Percentiles rank a stretch among this genome's conserved stretches.
Conservation (phyloP, 257 asterid genomes). For the Fraxinus americana region DNA sequence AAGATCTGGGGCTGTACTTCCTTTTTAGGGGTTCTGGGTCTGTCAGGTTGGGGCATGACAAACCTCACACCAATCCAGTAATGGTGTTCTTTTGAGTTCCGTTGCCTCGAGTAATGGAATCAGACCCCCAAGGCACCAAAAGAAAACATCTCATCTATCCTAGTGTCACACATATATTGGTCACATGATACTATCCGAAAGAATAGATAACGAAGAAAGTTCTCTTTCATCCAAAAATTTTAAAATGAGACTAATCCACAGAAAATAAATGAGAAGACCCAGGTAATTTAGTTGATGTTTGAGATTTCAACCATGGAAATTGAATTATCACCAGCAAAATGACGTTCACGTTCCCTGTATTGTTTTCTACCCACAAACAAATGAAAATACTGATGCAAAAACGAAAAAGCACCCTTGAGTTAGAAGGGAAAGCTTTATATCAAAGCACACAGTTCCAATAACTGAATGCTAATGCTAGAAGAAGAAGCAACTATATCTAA, state of each 20-base stretch:
- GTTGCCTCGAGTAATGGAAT: no score
- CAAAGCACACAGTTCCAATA: not conserved
- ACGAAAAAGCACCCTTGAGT: not conserved
- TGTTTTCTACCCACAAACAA: not conserved
- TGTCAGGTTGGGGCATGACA: no score
- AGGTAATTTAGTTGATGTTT: not conserved
- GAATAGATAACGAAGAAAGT: not conserved
- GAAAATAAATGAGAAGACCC: not conserved
- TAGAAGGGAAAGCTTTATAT: not conserved
- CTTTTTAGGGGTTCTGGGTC: no score
- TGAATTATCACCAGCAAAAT: not conserved
- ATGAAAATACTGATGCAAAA: not conserved
- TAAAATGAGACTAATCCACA: not conserved
- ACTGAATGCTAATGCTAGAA: not conserved
- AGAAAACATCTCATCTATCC: not conserved
- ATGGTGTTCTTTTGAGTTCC: no score
- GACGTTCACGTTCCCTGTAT: not conserved
- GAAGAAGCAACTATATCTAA: not conserved
- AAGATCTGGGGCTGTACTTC: no score
- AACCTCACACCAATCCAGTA: no score
- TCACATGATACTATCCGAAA: not conserved
- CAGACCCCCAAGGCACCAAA: not conserved
- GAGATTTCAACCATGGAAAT: not conserved
- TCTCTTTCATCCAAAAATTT: not conserved
- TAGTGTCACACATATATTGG: not conserved